Base-by-base conservation (phyloP, 805 yeast genomes). In the Grigorovia humatica region DNA sequence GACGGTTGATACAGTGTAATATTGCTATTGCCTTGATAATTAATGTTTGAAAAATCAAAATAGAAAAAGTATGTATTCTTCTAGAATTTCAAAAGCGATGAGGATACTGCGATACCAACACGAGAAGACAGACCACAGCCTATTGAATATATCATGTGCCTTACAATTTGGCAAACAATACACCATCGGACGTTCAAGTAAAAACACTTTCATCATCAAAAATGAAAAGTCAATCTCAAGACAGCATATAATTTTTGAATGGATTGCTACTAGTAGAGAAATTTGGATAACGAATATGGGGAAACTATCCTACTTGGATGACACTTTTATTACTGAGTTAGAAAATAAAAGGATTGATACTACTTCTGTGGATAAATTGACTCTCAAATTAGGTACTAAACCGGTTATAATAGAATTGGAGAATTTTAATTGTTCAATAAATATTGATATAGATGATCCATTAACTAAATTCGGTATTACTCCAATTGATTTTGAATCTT, bases 181-280 rank as follows among this genome's bases (percentile, higher is more conserved):
- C 46, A 54, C 50, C 17, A 55, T 66, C 19, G 70, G 70, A 9
- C 59, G 70, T 43, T 65, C 70, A 6, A 60, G 63, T 35, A 63
- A 64, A 51, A 60, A 59, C 52, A 52, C 53, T 12, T 54, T 65
- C 27, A 48, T 48, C 17, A 59, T 65, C n/a, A 64, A 64, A 43
- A 62, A 64, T 50, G 69, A 66, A 46, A 66, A 65, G 45, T 65
- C 69, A 47, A 63, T 66, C 46, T 66, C 70, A 1, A 56, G 70
- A 29, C 55, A 63, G 29, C 70, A 66, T 49, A 47, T 66, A 6
- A 18, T 9, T 11, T 4, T 42, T 48, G 23, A 48, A 43, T 15
- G 51, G 52, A 4, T n/a, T 23, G 6, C 40, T 50, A 12, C 27
- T 13, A n/a, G 47, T 60, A 15, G 44, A 48, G 1, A 65, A 64